Conservation (phyloP, 306 rosid genomes). For the Malus sylvestris region DNA sequence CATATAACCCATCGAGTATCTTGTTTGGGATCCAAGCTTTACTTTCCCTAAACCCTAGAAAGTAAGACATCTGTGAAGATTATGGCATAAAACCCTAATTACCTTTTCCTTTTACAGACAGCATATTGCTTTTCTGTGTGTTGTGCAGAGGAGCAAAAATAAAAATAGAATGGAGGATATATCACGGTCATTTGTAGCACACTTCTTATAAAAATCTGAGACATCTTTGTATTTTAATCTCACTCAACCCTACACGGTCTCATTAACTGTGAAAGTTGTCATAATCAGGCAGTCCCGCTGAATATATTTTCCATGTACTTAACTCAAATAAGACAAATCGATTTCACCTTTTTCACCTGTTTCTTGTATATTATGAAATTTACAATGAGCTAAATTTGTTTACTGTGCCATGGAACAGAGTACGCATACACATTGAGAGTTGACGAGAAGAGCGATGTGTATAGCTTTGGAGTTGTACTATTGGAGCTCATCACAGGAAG, state of each 20-base stretch:
- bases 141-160: not conserved
- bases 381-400: not conserved
- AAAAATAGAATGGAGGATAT: not conserved
- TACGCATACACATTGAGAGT: constrained; percentile 88
- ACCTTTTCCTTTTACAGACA: constrained; percentile 13
- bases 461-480: constrained; percentile 81
- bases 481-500: constrained; percentile 67
- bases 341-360: not conserved
- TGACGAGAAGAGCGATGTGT: constrained; percentile 83
- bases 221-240: too few species aligned
- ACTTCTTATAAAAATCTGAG: too few species aligned
- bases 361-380: not conserved
- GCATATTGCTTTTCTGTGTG: not conserved
- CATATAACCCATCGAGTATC: constrained; percentile 24
- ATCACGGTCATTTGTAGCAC: not conserved
- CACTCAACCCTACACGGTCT: rapidly evolving
- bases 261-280: not conserved
- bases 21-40: constrained; percentile 31
- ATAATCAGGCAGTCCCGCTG: too few species aligned
- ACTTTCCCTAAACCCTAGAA: constrained; percentile 64
- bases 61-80: constrained; percentile 19
- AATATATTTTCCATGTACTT: not conserved
- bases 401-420: constrained; percentile 32
- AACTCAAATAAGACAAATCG: not conserved
- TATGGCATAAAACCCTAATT: not conserved